phyloP scores from a whole-genome alignment of 2,329 filamentous ascomycete species.

The Fusarium drepaniforme region DNA sequence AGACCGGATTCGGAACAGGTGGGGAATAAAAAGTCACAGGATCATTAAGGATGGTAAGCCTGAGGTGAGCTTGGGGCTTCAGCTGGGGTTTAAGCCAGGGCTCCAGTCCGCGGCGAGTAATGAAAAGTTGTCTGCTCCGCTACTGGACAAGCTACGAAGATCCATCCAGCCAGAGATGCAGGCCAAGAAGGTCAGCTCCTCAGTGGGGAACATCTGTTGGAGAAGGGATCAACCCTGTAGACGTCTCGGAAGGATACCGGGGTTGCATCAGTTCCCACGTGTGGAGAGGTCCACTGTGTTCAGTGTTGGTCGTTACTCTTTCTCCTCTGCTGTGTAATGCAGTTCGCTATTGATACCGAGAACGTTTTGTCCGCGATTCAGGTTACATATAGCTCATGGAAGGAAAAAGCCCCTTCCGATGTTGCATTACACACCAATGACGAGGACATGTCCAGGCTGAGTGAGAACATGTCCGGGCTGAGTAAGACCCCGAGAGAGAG shows the following conservation, averaged over 20 bases:
- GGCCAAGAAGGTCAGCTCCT: background rate
- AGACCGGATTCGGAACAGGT: background rate
- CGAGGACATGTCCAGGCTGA: background rate
- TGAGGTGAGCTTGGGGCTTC: background rate
- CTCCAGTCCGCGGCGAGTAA: background rate
- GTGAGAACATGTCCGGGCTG: background rate
- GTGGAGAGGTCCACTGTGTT: background rate
- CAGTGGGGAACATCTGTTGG: background rate
- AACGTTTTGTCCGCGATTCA: conserved; percentile 1
- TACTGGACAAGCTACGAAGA: background rate
- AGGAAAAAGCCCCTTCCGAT: background rate
- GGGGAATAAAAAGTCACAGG: background rate
- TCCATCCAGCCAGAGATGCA: background rate
- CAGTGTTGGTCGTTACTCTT: background rate
- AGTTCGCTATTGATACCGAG: background rate
- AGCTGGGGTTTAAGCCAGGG: background rate
- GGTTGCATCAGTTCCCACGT: background rate
- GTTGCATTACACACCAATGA: background rate
- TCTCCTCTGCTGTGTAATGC: background rate
- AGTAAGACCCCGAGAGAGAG: background rate
- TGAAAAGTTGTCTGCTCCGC: background rate
- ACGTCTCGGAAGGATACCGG: background rate
- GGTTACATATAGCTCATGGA: background rate
- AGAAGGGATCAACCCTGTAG: background rate
- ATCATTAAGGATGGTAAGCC: background rate